Percentiles rank a stretch among this genome's conserved stretches.
These are phyloP conservation scores for Cadophora luteo-olivacea DNA, from an alignment of 2,329 filamentous ascomycete species.

Conservation along the genomic window DNA sequence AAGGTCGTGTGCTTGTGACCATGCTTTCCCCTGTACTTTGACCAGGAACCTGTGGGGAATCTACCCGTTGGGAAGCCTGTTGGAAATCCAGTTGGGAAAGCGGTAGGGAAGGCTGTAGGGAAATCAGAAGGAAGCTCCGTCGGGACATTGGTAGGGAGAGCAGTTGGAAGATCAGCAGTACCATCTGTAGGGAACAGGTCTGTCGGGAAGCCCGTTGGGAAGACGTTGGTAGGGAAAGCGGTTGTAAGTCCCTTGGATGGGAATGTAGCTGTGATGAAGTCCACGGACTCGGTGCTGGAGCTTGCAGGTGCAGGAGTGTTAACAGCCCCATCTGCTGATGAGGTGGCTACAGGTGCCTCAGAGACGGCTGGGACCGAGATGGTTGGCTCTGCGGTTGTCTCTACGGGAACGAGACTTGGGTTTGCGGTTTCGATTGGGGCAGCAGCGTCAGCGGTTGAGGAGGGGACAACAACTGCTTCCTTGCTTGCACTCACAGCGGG, in stretches of 20 bases:
- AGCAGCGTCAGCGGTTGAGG: not conserved
- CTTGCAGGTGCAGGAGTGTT: not conserved
- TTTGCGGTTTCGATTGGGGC: not conserved
- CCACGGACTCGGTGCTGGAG: not conserved
- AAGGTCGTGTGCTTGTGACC: not conserved
- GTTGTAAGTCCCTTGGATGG: not conserved
- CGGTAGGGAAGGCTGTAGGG: not conserved
- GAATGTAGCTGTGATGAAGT: not conserved
- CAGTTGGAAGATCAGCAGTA: not conserved
- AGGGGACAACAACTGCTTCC: not conserved
- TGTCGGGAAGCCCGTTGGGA: conserved; percentile 4
- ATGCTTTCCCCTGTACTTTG: not conserved
- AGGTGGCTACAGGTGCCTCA: not conserved
- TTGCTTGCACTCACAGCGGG: not conserved
- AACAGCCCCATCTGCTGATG: not conserved
- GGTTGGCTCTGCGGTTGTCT: not conserved
- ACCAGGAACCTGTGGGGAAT: not conserved
- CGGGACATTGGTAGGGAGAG: not conserved
- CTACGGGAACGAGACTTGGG: conserved; percentile 7
- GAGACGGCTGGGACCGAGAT: not conserved
- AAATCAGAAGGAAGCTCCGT: not conserved
- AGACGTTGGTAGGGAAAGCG: conserved; percentile 7
- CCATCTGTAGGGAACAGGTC: not conserved
- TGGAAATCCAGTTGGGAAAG: not conserved
- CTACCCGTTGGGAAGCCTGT: not conserved